Conservation (phyloP, 176 grass and related monocot genomes). For the Phoenix dactylifera region DNA sequence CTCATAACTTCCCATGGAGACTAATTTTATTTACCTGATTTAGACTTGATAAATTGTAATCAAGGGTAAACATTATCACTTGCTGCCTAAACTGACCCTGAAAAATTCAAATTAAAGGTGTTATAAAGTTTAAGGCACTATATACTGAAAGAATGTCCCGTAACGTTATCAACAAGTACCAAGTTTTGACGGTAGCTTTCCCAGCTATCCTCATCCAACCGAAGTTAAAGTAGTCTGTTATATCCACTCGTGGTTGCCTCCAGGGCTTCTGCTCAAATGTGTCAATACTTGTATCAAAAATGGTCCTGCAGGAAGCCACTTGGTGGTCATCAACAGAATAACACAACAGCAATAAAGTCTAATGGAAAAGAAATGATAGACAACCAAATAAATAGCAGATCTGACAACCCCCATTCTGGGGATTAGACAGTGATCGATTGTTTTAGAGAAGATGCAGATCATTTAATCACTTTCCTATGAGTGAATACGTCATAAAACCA, state of each 20-base stretch:
- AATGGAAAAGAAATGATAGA: no score
- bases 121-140: no score
- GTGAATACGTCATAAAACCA: no score
- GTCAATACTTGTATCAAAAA: constrained; percentile 45
- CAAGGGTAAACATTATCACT: constrained; percentile 6
- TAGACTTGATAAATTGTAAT: constrained; percentile 24
- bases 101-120: not conserved
- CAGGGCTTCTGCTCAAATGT: constrained; percentile 70
- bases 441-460: no score
- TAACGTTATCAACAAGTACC: constrained; percentile 26
- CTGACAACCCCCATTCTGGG: no score
- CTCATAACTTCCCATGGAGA: no score
- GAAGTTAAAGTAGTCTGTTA: constrained; percentile 72
- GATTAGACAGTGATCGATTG: no score
- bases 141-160: not conserved
- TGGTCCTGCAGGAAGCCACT: constrained; percentile 19
- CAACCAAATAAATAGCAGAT: no score
- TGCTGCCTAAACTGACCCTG: constrained; percentile 37
- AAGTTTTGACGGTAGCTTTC: constrained; percentile 53
- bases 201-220: constrained; percentile 78
- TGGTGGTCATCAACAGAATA: not conserved
- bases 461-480: no score
- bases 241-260: constrained; percentile 51
- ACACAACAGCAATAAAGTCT: not conserved
- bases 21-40: constrained; percentile 33